Evolutionary conservation across 2,329 filamentous ascomycete genomes (phyloP).

Genomic region (Pestalotiopsis fici): DNA sequence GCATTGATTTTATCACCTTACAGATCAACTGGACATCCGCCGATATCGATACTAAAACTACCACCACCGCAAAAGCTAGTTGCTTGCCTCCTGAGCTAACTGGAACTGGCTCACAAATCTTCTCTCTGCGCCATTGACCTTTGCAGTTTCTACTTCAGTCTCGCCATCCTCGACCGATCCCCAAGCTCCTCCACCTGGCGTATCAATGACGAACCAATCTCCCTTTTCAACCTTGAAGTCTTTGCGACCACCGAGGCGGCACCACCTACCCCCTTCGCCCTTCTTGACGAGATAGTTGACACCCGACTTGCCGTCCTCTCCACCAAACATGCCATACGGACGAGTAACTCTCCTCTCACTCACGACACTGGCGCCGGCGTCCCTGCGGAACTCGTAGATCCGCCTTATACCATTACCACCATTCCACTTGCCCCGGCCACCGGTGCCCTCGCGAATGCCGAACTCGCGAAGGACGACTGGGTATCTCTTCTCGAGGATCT

Average conservation of each 20-base stretch:
- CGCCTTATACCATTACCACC: constrained; percentile 70
- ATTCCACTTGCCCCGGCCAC: constrained; percentile 58
- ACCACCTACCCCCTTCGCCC: constrained; percentile 28
- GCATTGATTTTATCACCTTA: too few relatives aligned
- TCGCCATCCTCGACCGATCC: background rate
- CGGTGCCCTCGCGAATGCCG: constrained; percentile 55
- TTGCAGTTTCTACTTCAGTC: background rate
- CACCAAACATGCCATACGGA: constrained; percentile 72
- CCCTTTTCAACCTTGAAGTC: constrained; percentile 59
- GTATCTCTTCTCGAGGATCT: constrained; percentile 70
- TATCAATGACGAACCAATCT: constrained; percentile 61
- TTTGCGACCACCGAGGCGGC: constrained; percentile 61
- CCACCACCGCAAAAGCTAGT: background rate
- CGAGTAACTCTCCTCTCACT: constrained; percentile 70
- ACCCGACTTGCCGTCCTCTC: constrained; percentile 65
- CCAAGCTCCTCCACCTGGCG: constrained; percentile 62
- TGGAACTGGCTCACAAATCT: constrained; percentile 4
- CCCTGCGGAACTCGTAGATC: constrained; percentile 72
- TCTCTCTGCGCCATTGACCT: background rate
- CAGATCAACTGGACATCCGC: too few relatives aligned
- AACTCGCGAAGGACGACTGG: constrained; percentile 69
- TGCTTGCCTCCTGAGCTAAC: constrained; percentile 7
- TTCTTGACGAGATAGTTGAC: constrained; percentile 65
- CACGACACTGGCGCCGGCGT: constrained; percentile 69
- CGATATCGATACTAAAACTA: too few relatives aligned